Base-by-base conservation (phyloP, 192 early-diverging fungal species). In the Dispira parvispora region DNA sequence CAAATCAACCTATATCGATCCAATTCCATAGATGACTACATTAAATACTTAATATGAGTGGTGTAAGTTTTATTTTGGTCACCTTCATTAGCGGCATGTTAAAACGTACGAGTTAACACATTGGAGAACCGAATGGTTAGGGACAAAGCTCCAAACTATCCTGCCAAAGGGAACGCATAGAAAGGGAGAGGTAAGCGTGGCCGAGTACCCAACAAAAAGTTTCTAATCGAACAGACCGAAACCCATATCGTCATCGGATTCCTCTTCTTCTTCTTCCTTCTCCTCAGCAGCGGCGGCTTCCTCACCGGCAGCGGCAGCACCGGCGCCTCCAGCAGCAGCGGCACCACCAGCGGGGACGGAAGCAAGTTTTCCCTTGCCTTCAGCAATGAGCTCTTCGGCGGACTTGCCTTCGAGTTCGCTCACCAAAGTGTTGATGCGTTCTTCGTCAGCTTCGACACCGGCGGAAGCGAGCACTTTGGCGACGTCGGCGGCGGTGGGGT, bases 221-320 rank as follows among this genome's bases (percentile, higher is more conserved):
- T 38, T 75, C 89, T 94, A 94, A 82, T 94, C 92, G 81, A 94
- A 94, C 68, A 94, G 87, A 89, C 91, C 91, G 77, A 94, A 88
- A 70, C 89, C 91, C 91, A 94, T 94, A 70, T 89, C 88, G 77
- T 97, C 92, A 69, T 94, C 87, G 67, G 80, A 84, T 75, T 90
- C 88, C 79, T 88, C 89, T 76, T 87, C 86, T 18, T 64, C 76
- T 23, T 60, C 60, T 67, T 76, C 70, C 65, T 73, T 63, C 57
- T 65, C 79, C 38, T 69, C 81, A 57, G 71, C 84, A 61, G 79
- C 85, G 65, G 77, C 84, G 62, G 75, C 83, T 67, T 70, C 84
- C 65, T 78, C 76, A 75, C 75, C 83, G 67, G 67, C 84, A 61
- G 68, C 82, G 65, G 78, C 86, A 64, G 80, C 87, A 63, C 79